Conservation (phyloP, 495 filamentous ascomycete species). For the Glutinoglossum americanum region DNA sequence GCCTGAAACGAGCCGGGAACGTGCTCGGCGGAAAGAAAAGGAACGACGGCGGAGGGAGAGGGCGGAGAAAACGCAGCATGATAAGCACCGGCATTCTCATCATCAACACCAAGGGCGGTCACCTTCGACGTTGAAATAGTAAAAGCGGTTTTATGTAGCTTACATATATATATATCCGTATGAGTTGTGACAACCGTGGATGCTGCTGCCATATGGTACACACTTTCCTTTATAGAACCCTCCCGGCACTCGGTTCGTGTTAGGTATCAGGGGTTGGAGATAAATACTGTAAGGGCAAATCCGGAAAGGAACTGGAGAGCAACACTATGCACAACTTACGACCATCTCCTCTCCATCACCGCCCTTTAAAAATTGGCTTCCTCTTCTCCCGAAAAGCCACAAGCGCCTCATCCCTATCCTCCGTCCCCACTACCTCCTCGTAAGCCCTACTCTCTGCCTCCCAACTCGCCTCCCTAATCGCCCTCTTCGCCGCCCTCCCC, state of each 20-base stretch:
- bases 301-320: too few relatives aligned
- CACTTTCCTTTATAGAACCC: background rate
- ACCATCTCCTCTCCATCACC: slow-evolving; percentile 9
- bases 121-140: background rate
- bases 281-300: too few relatives aligned
- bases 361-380: slow-evolving; percentile 60
- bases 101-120: background rate
- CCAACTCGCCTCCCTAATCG: slow-evolving; percentile 35
- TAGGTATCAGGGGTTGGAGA: background rate
- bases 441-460: slow-evolving; percentile 60
- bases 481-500: slow-evolving; percentile 46
- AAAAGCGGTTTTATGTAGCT: too few relatives aligned
- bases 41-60: background rate
- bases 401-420: slow-evolving; percentile 74
- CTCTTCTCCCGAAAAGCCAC: slow-evolving; percentile 78
- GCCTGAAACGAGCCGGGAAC: background rate
- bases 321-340: background rate
- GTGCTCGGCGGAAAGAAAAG: background rate
- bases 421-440: slow-evolving; percentile 51
- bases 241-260: too few relatives aligned
- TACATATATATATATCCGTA: background rate
- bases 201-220: background rate
- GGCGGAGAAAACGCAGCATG: background rate
- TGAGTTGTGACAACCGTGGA: background rate
- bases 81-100: background rate